Evolutionary conservation across 1,139 yeast species (phyloP), one percentile per base, ranked within the genome.

Genomic region (Lodderomyces theae): DNA sequence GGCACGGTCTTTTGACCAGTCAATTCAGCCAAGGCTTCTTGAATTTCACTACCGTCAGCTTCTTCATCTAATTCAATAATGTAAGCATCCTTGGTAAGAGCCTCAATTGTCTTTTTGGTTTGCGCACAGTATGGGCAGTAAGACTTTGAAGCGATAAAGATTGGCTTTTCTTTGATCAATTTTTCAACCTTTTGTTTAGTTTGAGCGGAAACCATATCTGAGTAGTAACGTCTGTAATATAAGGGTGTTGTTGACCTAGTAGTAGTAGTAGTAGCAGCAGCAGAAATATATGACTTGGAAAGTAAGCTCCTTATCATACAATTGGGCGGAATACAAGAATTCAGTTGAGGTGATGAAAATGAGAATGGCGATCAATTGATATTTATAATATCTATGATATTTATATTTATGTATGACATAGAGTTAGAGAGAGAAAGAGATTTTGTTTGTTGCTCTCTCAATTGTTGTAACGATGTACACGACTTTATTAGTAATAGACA

Each of bases 1-100:
- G 98, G 98, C 44, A 92, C 97, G 31, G 97, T 88, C 53, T 80
- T 75, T 71, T 92, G 97, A 47, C 96, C 95, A 32, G 95, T 84
- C 49, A 88, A 63, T 57, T 84, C 81, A 36, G 58, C 61, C 48
- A 92, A 74, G 44, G 94, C 95, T 39, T 75, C 82, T 68, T 92
- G 97, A 52, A 90, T 79, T 46, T 67, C 73, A 41, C 61, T 57
- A 42, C 77, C 77, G 44, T 70, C 74, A 22, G 47, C 56, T 16
- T 53, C 41, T 47, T 58, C 61, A 62, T 86, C 86, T 60, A 86
- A 74, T 61, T 86, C 92, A 49, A 85, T 51, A 34, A 85, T 72
- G 50, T 74, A 69, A 26, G 87, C 84, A 40, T 82, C 77, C 44
- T 61, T 57, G 44, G 74, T 69, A 43, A 79, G 72, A 5, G 70